Evolutionary conservation across 345 rosid species (phyloP), one percentile per base, ranked within the genome.

Genomic region (Arabidopsis thaliana): DNA sequence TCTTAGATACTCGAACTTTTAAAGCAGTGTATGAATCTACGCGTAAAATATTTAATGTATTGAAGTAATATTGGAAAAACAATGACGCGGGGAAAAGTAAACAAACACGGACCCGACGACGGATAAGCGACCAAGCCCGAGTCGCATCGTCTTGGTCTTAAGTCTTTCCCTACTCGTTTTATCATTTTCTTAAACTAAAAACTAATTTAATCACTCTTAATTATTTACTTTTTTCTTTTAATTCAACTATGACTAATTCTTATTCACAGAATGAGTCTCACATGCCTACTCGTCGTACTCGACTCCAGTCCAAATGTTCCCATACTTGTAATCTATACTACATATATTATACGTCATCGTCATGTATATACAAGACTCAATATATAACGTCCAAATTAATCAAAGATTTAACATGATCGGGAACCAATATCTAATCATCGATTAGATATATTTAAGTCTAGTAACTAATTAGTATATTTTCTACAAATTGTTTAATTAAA

Each of bases 21-120:
- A 1, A 14, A 12, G 10, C 52, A 40, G 52, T 16, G 25, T 9
- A n/a, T 13, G 32, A 5, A 4, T n/a, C 20, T n/a, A 64, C 32
- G 78, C 52, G 55, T n/a, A 6, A 0, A 1, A 13, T 49, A 67
- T 69, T 69, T 14, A 46, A 4, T 38, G 3, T 16, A 16, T 16
- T 16, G 20, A 16, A 16, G 20, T 16, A 16, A 14, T 2, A 42
- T 33, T 24, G 23, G 0, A 44, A 16, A 61, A 61, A 55, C 41
- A 10, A 77, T 71, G 67, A 77, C 76, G 71, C 71, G 60, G 71
- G 30, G 71, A 77, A 77, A 71, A 77, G 76, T 77, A 77, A 71
- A 71, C 76, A 71, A 71, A 77, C 80, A 77, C 75, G 75, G 71
- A 70, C 65, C 24, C 5, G 49, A 36, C 44, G 36, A 69, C 51